phyloP scores from a whole-genome alignment of 768 basidiomycete species.

The Pilatotrama ljubarskyi region DNA sequence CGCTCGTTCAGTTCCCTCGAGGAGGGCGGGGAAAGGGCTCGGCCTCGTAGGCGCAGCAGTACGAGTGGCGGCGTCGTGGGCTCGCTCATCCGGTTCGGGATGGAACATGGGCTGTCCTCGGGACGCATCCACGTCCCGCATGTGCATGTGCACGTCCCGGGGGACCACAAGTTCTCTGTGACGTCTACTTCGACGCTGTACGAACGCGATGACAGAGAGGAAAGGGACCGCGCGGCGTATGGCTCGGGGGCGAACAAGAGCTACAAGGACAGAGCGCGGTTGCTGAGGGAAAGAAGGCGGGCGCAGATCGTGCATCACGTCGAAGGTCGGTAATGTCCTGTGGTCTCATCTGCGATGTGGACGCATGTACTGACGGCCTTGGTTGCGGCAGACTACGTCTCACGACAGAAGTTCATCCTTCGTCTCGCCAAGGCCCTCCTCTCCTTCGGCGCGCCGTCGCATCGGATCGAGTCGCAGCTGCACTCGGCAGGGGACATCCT shows the following conservation, averaged over 20 bases:
- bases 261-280: conserved; percentile 15
- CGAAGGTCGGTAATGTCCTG: conserved; percentile 22
- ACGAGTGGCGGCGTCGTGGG: conserved; percentile 15
- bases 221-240: not conserved
- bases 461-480: conserved; percentile 89
- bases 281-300: conserved; percentile 18
- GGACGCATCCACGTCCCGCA: conserved; percentile 1
- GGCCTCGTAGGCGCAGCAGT: not conserved
- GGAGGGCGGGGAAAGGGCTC: not conserved
- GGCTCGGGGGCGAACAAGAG: not conserved
- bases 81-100: conserved; percentile 12
- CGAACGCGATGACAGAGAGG: not conserved
- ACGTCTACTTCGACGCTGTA: conserved; percentile 4
- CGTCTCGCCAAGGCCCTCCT: conserved; percentile 86
- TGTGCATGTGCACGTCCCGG: conserved; percentile 2
- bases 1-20: conserved; percentile 18
- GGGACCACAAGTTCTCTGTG: not conserved
- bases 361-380: not conserved
- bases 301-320: conserved; percentile 24
- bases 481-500: conserved; percentile 76
- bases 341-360: not conserved
- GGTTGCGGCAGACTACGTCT: conserved; percentile 5
- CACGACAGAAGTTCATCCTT: conserved; percentile 68
- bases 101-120: not conserved
- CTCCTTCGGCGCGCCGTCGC: conserved; percentile 92